Percentiles rank a stretch among this genome's conserved stretches.
Conservation (phyloP, 257 asterid species). For the Scutellaria baicalensis region DNA sequence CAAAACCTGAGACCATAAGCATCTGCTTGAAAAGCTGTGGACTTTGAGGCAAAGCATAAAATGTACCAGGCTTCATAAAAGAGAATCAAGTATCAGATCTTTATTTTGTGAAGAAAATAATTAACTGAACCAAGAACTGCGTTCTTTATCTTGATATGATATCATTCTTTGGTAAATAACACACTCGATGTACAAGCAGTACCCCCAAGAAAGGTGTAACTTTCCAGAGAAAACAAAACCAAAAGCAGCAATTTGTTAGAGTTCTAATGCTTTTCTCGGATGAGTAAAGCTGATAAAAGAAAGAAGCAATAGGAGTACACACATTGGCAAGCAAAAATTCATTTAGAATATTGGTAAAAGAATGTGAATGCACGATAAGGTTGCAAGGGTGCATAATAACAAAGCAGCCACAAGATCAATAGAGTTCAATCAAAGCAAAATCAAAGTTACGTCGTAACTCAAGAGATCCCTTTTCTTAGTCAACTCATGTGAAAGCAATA, state of each 20-base stretch:
- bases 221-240: no score
- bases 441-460: neutral
- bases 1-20: slow-evolving; percentile 98
- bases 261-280: no score
- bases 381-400: no score
- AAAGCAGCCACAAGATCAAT: neutral
- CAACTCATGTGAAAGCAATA: neutral
- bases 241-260: no score
- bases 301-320: no score
- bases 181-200: neutral
- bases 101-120: slow-evolving; percentile 14
- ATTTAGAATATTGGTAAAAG: no score
- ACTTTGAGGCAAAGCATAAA: slow-evolving; percentile 98
- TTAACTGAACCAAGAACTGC: slow-evolving; percentile 3
- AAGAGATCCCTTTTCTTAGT: neutral
- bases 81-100: slow-evolving; percentile 28
- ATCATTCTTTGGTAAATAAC: neutral
- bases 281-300: no score
- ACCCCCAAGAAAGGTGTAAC: neutral
- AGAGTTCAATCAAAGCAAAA: neutral
- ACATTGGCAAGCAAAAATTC: no score
- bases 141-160: neutral
- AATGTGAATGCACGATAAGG: no score
- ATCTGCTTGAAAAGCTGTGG: slow-evolving; percentile 99
- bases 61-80: slow-evolving; percentile 81